Percentiles rank a stretch among this genome's conserved stretches.
These are phyloP conservation scores for Tuber calosporum DNA, from an alignment of 495 filamentous ascomycete genomes.

Conservation along the genomic window DNA sequence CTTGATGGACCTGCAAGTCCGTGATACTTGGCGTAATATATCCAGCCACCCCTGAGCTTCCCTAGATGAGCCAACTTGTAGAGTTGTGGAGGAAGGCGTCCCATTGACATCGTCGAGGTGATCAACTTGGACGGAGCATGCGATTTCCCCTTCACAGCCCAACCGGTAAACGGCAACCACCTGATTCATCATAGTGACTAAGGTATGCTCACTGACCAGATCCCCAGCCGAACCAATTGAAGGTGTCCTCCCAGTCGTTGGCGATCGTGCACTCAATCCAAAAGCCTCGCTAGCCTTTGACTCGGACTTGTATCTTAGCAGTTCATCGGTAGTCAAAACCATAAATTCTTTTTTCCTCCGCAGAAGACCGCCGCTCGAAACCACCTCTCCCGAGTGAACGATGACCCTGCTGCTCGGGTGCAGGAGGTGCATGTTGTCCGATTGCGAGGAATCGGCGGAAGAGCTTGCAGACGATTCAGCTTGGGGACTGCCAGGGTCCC, in stretches of 20 bases:
- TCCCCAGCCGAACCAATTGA: slow-evolving; percentile 37
- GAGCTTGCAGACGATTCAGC: slow-evolving; percentile 38
- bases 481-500: slow-evolving; percentile 25
- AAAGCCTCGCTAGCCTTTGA: slow-evolving; percentile 41
- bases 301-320: slow-evolving; percentile 67
- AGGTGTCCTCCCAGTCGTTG: slow-evolving; percentile 29
- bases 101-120: slow-evolving; percentile 34
- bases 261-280: slow-evolving; percentile 24
- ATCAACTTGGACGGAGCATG: slow-evolving; percentile 37
- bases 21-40: slow-evolving; percentile 32
- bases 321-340: slow-evolving; percentile 77
- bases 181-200: slow-evolving; percentile 38
- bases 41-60: slow-evolving; percentile 41
- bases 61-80: slow-evolving; percentile 27
- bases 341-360: slow-evolving; percentile 81
- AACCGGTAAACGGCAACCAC: slow-evolving; percentile 37
- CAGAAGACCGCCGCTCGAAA: slow-evolving; percentile 71
- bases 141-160: slow-evolving; percentile 28
- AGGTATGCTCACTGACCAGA: slow-evolving; percentile 25
- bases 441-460: slow-evolving; percentile 33
- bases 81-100: slow-evolving; percentile 35
- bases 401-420: slow-evolving; percentile 26
- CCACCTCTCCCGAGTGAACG: slow-evolving; percentile 56
- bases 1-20: slow-evolving; percentile 19
- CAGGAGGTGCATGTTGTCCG: slow-evolving; percentile 16